phyloP scores from a whole-genome alignment of 75 land plant species.

The Picea glauca region DNA sequence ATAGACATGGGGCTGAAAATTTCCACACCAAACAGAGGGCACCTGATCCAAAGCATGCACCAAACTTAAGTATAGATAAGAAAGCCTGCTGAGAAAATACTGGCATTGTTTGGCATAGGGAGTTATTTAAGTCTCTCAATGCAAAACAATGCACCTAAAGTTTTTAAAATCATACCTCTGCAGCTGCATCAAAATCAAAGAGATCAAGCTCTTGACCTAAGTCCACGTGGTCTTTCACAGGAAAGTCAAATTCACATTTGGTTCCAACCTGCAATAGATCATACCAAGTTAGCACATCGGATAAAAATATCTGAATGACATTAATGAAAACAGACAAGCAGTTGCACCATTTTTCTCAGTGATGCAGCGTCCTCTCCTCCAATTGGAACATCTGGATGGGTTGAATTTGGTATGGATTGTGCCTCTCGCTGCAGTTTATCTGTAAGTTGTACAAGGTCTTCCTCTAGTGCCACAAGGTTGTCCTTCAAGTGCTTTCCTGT shows the following conservation, averaged over 20 bases:
- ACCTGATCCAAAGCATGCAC: background rate
- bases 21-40: background rate
- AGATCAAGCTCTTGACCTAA: slow-evolving; percentile 85
- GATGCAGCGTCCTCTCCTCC: slow-evolving; percentile 83
- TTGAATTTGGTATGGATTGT: slow-evolving; percentile 86
- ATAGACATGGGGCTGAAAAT: background rate
- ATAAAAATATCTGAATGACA: background rate
- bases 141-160: background rate
- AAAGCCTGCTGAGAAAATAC: background rate
- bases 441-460: slow-evolving; percentile 49
- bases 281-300: slow-evolving; percentile 5
- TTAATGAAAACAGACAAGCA: background rate
- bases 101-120: background rate
- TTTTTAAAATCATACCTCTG: slow-evolving; percentile 62
- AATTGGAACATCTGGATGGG: slow-evolving; percentile 87
- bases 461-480: slow-evolving; percentile 59
- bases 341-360: slow-evolving; percentile 64
- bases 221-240: slow-evolving; percentile 83
- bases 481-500: slow-evolving; percentile 91
- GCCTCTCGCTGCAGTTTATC: slow-evolving; percentile 86
- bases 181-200: slow-evolving; percentile 93
- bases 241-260: slow-evolving; percentile 59
- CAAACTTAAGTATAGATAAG: background rate
- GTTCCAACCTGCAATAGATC: slow-evolving; percentile 63
- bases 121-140: background rate